Base-by-base conservation (phyloP, 306 rosid species). In the Adenanthera pavonina region DNA sequence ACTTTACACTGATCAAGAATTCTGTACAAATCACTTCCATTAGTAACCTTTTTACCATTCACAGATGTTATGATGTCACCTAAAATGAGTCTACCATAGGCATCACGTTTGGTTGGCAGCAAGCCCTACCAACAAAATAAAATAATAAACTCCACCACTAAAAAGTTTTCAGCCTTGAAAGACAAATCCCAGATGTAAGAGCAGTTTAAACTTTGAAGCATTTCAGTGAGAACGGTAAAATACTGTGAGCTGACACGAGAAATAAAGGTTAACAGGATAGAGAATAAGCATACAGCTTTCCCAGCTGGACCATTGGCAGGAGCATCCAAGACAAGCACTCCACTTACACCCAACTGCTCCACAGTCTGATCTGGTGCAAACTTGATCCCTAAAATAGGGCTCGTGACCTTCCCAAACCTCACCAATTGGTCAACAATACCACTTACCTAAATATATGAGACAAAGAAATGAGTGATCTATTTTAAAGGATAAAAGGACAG, bases 291-390 rank as follows among this genome's bases (percentile, higher is more conserved):
- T 56, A 19, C 62, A 0, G 62, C 62, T 56, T 56, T 56, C 33
- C 33, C 62, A 56, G 62, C 62, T 19, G 62, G 62, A 56, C 62
- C 13, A 33, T 56, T 33, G 2, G 33, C 62, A 56, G 62, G 33
- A 56, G 62, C 62, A 56, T 56, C 62, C 62, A 56, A 56, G 34
- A 56, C 34, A 56, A 56, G 62, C 34, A 56, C 62, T 19, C 62
- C 62, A 56, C 62, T 56, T 56, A 19, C 62, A 56, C 62, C 62
- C 62, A 56, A 56, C 34, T 19, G 62, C 62, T 56, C 62, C 34
- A 56, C 62, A 56, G 62, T n/a, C 62, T 56, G 62, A 56, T 56
- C 62, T n/a, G 62, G 62, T 56, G 62, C 62, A 56, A 56, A 56
- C 62, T 8, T 56, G 62, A 56, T 56, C 30, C 62, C 62, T 56